Percentiles rank a stretch among this genome's conserved stretches.
These are phyloP conservation scores for Penicillium sp. DNA, from an alignment of 2,329 filamentous ascomycete species.

Conservation along the genomic window DNA sequence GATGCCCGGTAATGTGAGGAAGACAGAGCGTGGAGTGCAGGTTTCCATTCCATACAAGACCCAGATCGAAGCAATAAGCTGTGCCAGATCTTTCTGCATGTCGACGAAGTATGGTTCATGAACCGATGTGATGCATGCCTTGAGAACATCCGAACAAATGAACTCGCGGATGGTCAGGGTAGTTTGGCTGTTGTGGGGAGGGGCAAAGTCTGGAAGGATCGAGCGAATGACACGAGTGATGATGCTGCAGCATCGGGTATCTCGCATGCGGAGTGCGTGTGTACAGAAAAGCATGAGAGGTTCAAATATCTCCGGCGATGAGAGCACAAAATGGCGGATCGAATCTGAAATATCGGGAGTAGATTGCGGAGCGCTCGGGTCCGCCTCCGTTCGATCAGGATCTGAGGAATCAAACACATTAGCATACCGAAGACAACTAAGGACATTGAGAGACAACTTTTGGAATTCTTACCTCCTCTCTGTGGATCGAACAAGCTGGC, in stretches of 20 bases:
- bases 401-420: conserved; percentile 21
- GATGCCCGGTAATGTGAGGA: conserved; percentile 80
- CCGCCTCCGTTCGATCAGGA: conserved; percentile 36
- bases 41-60: conserved; percentile 71
- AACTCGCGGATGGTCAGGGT: conserved; percentile 78
- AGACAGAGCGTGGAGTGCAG: conserved; percentile 69
- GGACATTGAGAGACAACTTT: background rate
- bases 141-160: conserved; percentile 83
- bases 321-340: conserved; percentile 80
- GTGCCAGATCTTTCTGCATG: conserved; percentile 86
- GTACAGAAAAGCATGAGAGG: conserved; percentile 89
- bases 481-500: conserved; percentile 81
- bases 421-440: background rate
- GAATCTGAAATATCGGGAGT: conserved; percentile 53
- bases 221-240: conserved; percentile 84
- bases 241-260: conserved; percentile 82
- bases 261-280: conserved; percentile 84
- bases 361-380: conserved; percentile 34
- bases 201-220: conserved; percentile 75
- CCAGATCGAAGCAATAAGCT: conserved; percentile 82
- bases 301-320: conserved; percentile 75
- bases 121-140: conserved; percentile 84
- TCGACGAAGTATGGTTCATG: conserved; percentile 98
- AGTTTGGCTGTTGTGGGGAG: conserved; percentile 49
- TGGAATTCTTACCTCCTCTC: conserved; percentile 55